Evolutionary conservation across 305 asterid genomes (phyloP).

Genomic region (Plantago coronopus): DNA sequence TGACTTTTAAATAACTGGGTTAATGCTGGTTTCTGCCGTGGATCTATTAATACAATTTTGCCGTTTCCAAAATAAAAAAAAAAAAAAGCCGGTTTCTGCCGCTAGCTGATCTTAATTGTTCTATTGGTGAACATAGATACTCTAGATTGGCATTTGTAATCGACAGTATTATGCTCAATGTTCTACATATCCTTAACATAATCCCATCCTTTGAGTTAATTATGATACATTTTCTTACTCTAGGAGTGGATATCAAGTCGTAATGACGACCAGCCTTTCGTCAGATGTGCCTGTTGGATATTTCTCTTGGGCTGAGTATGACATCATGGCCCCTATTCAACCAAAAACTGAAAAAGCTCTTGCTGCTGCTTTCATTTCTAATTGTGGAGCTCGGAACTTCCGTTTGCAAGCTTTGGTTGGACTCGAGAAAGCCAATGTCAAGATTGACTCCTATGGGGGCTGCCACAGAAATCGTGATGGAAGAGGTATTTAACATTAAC

Average conservation of each 20-base stretch:
- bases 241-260: constrained; percentile 74
- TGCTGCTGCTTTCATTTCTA: constrained; percentile 97
- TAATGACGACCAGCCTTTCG: constrained; percentile 98
- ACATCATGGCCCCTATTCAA: constrained; percentile 85
- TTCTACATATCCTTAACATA: constrained; percentile 5
- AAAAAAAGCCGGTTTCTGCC: not conserved
- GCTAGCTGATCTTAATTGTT: not conserved
- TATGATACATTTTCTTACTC: constrained; percentile 11
- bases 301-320: constrained; percentile 98
- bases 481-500: constrained; percentile 43
- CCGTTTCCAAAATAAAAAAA: too few relatives aligned
- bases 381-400: constrained; percentile 87
- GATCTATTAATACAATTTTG: too few relatives aligned
- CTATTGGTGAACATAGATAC: too few relatives aligned
- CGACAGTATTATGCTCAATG: too few relatives aligned
- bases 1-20: not conserved
- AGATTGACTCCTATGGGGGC: constrained; percentile 86
- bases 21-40: too few relatives aligned
- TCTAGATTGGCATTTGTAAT: too few relatives aligned
- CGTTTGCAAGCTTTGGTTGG: constrained; percentile 82
- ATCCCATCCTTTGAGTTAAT: not conserved
- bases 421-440: constrained; percentile 66
- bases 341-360: constrained; percentile 71
- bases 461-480: constrained; percentile 82
- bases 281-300: constrained; percentile 99